These are phyloP conservation scores for Ramaria rubella DNA, from an alignment of 768 basidiomycete species.

Conservation along the genomic window DNA sequence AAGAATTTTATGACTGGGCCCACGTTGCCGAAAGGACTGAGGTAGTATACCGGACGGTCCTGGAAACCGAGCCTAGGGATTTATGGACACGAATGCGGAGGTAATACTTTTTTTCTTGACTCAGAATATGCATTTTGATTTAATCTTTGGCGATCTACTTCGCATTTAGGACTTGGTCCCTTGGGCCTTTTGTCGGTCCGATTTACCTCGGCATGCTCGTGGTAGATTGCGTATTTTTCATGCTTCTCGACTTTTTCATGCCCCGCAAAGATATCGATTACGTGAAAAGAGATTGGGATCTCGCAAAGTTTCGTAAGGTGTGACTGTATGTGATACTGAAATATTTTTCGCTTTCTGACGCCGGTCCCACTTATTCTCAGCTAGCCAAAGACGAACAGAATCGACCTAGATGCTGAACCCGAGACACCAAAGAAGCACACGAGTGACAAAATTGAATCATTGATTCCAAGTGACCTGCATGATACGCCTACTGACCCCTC, in stretches of 20 bases:
- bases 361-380: not conserved
- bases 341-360: not conserved
- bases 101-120: slow-evolving; percentile 31
- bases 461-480: slow-evolving; percentile 51
- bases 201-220: slow-evolving; percentile 86
- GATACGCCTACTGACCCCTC: slow-evolving; percentile 70
- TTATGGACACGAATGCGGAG: slow-evolving; percentile 72
- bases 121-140: not conserved
- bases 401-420: no score
- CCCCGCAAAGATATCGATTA: slow-evolving; percentile 74
- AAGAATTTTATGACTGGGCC: slow-evolving; percentile 82
- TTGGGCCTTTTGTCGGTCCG: slow-evolving; percentile 76
- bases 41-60: slow-evolving; percentile 66
- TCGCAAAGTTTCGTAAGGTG: slow-evolving; percentile 29
- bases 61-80: slow-evolving; percentile 55
- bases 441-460: no score
- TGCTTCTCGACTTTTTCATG: slow-evolving; percentile 76
- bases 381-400: no score
- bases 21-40: slow-evolving; percentile 78
- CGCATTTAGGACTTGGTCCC: slow-evolving; percentile 56
- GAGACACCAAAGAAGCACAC: no score
- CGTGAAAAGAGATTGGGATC: slow-evolving; percentile 61
- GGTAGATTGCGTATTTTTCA: slow-evolving; percentile 84
- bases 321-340: not conserved
- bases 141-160: not conserved